Evolutionary conservation across 495 filamentous ascomycete genomes (phyloP).

Genomic region (Aspergillus panamensis): DNA sequence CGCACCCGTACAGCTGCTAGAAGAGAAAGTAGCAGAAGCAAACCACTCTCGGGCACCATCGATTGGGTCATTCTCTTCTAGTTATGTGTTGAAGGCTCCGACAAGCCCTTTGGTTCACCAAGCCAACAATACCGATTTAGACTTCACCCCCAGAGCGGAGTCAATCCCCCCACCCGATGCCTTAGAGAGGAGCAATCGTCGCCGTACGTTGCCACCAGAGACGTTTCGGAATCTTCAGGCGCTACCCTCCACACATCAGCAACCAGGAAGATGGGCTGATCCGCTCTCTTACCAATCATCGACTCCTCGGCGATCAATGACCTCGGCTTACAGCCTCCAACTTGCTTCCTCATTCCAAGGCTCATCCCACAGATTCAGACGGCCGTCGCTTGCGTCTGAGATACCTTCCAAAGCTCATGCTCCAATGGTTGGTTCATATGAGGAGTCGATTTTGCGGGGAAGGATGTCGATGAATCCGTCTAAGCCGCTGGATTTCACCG

Average conservation of each 20-base stretch:
- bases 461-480: conserved; percentile 97
- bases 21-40: conserved; percentile 19
- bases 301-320: conserved; percentile 70
- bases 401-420: conserved; percentile 76
- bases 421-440: conserved; percentile 95
- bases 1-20: conserved; percentile 17
- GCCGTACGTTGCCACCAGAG: conserved; percentile 60
- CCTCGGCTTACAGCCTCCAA: conserved; percentile 56
- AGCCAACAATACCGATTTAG: conserved; percentile 80
- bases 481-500: conserved; percentile 87
- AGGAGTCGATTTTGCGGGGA: conserved; percentile 91
- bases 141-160: conserved; percentile 51
- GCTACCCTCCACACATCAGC: conserved; percentile 23
- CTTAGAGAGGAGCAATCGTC: conserved; percentile 48
- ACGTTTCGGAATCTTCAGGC: conserved; percentile 45
- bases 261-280: conserved; percentile 44
- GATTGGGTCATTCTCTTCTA: conserved; percentile 72
- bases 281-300: conserved; percentile 62
- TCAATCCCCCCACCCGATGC: conserved; percentile 30
- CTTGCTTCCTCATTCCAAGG: conserved; percentile 58
- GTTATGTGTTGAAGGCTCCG: conserved; percentile 79
- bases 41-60: conserved; percentile 55
- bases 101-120: conserved; percentile 92
- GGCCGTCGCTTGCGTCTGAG: conserved; percentile 73
- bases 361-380: conserved; percentile 54